phyloP scores from a whole-genome alignment of 306 rosid species.

The Potentilla sterilis region DNA sequence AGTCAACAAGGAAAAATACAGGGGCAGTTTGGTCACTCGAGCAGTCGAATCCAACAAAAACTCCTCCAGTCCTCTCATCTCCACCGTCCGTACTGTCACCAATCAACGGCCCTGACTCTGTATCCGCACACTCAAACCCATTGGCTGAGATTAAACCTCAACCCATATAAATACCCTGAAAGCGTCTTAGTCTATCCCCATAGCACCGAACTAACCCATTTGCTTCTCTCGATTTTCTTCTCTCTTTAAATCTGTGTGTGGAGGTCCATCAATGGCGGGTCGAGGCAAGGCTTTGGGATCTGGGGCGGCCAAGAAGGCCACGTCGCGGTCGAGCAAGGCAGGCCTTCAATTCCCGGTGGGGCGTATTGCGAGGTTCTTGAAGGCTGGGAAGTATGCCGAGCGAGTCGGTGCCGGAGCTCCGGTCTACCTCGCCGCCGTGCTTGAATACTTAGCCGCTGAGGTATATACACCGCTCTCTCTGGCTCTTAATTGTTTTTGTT shows the following conservation, averaged over 20 bases:
- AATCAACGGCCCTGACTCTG: slow-evolving; percentile 29
- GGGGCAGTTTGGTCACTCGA: slow-evolving; percentile 32
- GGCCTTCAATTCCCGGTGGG: slow-evolving; percentile 93
- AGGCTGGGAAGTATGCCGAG: slow-evolving; percentile 89
- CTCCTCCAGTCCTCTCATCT: slow-evolving; percentile 21
- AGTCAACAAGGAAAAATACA: neutral
- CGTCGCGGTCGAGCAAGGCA: slow-evolving; percentile 83
- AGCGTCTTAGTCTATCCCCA: neutral
- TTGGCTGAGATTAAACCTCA: slow-evolving; percentile 30
- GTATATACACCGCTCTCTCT: slow-evolving; percentile 23
- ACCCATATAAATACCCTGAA: slow-evolving; percentile 37
- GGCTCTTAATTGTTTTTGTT: neutral
- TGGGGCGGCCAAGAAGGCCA: slow-evolving; percentile 70
- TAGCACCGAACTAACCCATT: neutral
- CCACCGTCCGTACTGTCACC: slow-evolving; percentile 10
- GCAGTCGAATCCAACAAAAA: neutral
- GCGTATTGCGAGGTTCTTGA: slow-evolving; percentile 83
- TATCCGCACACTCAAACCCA: slow-evolving; percentile 44
- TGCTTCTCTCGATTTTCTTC: neutral
- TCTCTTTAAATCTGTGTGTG: neutral
- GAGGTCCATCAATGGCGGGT: slow-evolving; percentile 49
- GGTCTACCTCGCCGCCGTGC: slow-evolving; percentile 87
- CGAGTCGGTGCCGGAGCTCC: slow-evolving; percentile 96
- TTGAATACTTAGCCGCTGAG: slow-evolving; percentile 92
- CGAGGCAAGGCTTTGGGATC: slow-evolving; percentile 83